Evolutionary conservation across 495 filamentous ascomycete genomes (phyloP).

Genomic region (Niebla homalea): DNA sequence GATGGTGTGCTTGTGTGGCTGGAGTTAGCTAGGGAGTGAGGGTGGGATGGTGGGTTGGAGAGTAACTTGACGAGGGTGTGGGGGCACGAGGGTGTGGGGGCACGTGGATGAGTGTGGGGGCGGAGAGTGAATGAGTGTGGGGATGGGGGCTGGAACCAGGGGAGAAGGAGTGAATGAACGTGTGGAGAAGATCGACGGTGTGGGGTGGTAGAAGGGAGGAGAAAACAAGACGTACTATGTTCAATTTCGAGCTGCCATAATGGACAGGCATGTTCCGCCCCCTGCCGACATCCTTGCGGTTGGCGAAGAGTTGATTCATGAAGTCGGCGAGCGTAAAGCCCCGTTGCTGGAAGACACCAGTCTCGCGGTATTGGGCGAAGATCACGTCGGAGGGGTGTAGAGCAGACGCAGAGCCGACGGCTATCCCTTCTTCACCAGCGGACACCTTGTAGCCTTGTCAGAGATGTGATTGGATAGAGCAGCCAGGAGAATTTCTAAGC

Average conservation of each 20-base stretch:
- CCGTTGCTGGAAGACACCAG: constrained; percentile 78
- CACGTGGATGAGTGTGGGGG: no score
- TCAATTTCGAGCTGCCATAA: constrained; percentile 71
- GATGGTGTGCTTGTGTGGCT: constrained; percentile 59
- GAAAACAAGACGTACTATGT: constrained; percentile 46
- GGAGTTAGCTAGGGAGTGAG: constrained; percentile 5
- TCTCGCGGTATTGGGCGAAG: constrained; percentile 91
- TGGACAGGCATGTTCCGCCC: constrained; percentile 98
- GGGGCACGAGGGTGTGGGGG: background rate
- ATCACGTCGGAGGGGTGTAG: constrained; percentile 73
- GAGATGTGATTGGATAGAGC: background rate
- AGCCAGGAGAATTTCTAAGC: background rate
- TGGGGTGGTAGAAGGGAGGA: background rate
- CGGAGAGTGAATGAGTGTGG: no score
- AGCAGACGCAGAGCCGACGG: constrained; percentile 73
- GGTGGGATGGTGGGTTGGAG: background rate
- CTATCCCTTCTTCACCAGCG: constrained; percentile 89
- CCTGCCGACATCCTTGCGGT: constrained; percentile 61
- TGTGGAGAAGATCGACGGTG: constrained; percentile 7
- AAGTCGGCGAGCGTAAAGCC: constrained; percentile 80
- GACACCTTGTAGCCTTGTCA: constrained; percentile 41
- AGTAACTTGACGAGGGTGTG: background rate
- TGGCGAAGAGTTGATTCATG: constrained; percentile 93
- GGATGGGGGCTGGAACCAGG: no score
- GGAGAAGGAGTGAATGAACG: background rate